Conservation (phyloP, 73 alveolate species). For the Paraurostyla sp. region DNA sequence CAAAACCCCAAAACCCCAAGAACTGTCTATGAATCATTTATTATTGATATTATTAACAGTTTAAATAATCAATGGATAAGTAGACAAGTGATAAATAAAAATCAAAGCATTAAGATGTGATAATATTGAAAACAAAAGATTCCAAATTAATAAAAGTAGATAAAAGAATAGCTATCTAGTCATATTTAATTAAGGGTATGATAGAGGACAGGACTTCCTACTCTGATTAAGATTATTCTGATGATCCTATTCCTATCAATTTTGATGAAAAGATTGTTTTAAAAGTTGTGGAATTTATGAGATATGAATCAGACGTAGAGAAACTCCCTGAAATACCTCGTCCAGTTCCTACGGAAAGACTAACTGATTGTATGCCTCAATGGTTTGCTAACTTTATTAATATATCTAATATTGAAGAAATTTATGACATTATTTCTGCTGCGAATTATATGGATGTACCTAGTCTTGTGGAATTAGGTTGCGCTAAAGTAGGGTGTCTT, state of each 20-base stretch:
- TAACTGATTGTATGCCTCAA: constrained; percentile 73
- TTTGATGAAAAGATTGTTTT: constrained; percentile 13
- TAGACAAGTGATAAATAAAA: no score
- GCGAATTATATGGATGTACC: constrained; percentile 84
- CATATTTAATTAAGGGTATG: background rate
- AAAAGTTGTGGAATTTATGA: constrained; percentile 19
- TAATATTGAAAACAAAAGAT: no score
- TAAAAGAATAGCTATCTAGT: background rate
- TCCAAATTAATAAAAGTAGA: background rate
- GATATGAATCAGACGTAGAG: constrained; percentile 1
- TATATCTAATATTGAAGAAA: constrained; percentile 64
- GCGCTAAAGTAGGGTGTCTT: constrained; percentile 76
- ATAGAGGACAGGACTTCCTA: background rate
- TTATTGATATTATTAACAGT: no score
- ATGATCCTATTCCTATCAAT: background rate
- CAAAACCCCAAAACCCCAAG: no score
- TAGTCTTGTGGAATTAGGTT: constrained; percentile 80
- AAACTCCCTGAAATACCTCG: constrained; percentile 62
- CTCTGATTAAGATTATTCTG: background rate
- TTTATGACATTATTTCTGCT: constrained; percentile 76
- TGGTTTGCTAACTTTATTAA: constrained; percentile 78
- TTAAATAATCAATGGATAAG: no score
- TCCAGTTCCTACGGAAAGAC: constrained; percentile 73
- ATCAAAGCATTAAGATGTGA: no score
- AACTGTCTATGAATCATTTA: no score